These are phyloP conservation scores for Ophiostoma montium DNA, from an alignment of 2,329 filamentous ascomycete genomes.

Conservation along the genomic window DNA sequence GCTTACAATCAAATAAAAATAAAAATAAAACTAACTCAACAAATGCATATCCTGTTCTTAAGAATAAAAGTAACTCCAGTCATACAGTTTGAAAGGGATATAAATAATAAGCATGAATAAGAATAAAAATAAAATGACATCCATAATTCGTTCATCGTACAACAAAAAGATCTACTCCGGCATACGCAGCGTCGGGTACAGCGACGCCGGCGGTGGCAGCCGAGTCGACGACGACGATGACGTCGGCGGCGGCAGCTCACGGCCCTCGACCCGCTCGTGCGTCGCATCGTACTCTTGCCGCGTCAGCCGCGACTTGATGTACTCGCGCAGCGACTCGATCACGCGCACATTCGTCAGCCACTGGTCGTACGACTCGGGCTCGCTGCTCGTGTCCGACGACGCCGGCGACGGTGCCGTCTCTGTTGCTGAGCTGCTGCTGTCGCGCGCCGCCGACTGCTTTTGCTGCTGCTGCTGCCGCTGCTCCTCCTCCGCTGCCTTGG, in stretches of 20 bases:
- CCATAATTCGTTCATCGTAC: too few relatives aligned
- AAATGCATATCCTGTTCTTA: background rate
- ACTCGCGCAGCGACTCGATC: slow-evolving; percentile 46
- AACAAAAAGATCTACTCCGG: background rate
- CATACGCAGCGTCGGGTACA: slow-evolving; percentile 14
- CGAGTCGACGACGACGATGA: slow-evolving; percentile 17
- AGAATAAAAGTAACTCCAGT: background rate
- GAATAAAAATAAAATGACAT: background rate
- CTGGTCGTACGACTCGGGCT: slow-evolving; percentile 47
- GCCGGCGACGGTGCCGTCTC: slow-evolving; percentile 34
- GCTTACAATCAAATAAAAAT: background rate
- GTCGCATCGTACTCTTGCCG: slow-evolving; percentile 35
- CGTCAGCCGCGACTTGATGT: slow-evolving; percentile 42
- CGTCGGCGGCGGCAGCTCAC: slow-evolving; percentile 11
- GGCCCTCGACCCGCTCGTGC: background rate
- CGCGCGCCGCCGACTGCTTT: background rate
- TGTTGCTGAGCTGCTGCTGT: too few relatives aligned
- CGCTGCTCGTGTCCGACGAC: slow-evolving; percentile 39
- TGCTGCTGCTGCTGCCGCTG: slow-evolving; percentile 27
- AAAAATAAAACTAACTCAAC: too few relatives aligned
- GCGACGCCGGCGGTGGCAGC: slow-evolving; percentile 5
- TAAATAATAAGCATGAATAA: background rate
- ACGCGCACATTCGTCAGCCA: slow-evolving; percentile 54
- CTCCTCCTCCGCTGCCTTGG: slow-evolving; percentile 1
- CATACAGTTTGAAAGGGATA: background rate